These are phyloP conservation scores for Anisodus tanguticus DNA, from an alignment of 257 asterid species.

Conservation along the genomic window DNA sequence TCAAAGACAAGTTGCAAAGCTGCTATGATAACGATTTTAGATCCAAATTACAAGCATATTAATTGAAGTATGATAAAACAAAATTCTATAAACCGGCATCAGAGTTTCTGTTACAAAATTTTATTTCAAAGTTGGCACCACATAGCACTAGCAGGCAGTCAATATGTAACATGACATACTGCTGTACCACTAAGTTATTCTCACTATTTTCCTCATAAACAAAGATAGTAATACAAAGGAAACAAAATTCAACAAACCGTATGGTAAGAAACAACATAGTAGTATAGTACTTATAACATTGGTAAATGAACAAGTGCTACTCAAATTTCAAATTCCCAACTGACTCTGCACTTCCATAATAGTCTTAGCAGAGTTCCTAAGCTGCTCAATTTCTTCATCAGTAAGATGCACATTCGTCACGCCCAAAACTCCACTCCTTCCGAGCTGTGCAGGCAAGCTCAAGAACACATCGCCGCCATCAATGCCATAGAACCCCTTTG, in stretches of 20 bases:
- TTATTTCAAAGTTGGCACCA: neutral
- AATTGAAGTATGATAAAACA: neutral
- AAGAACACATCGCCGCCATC: conserved; percentile 71
- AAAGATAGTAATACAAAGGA: neutral
- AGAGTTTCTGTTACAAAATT: neutral
- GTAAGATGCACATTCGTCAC: conserved; percentile 76
- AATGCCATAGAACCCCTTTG: conserved; percentile 69
- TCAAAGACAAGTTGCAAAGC: neutral
- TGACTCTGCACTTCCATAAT: conserved; percentile 74
- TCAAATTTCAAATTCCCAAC: conserved; percentile 53
- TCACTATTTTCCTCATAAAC: neutral
- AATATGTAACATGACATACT: neutral
- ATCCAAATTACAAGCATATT: neutral
- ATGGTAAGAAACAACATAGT: neutral
- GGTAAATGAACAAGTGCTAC: neutral
- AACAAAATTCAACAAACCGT: neutral
- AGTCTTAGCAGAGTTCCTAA: conserved; percentile 68
- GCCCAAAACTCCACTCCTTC: conserved; percentile 73
- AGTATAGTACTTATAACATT: neutral
- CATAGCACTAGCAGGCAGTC: neutral
- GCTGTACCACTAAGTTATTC: neutral
- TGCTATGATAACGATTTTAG: neutral
- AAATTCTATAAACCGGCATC: neutral
- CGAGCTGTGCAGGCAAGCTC: conserved; percentile 87
- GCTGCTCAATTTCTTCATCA: conserved; percentile 66